Evolutionary conservation across 257 asterid species (phyloP), one percentile per base, ranked within the genome.

Genomic region (Apocynum venetum): DNA sequence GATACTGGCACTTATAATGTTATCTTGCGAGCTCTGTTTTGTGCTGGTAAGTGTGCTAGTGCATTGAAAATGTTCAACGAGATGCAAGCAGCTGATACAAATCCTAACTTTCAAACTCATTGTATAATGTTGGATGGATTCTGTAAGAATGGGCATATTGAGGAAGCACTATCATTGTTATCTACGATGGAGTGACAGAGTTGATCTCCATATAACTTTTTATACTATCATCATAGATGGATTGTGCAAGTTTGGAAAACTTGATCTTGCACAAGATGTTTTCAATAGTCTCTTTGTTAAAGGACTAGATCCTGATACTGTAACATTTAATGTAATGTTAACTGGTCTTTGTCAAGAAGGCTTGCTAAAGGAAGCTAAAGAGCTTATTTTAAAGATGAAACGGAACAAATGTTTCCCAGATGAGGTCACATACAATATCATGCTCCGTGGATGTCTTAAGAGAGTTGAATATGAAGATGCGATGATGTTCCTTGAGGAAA

Each of bases 291-390:
- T 81, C 44, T 43, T 25, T 81, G 49, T 40, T 0, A 55, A 64
- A 20, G 78, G 81, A 17, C 55, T 19, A 6, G 47, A 44, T 3
- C 47, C 47, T 2, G 47, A 44, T 44, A 44, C 6, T 44, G 47
- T 6, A 44, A 6, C 6, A 44, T 44, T 44, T 44, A 44, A 44
- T 44, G 47, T 6, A 3, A 44, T 44, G 47, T 44, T 44, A 44
- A 6, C 47, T 44, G 47, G 47, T 43, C 73, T 79, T 7, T 72
- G 78, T 65, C 78, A 44, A 44, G 52, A 74, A 53, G 83, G 83
- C 3, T 38, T 80, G 65, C 20, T 80, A 7, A 57, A 73, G 61
- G 82, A 79, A 38, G 78, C 70, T 12, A 66, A 53, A n/a, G 43
- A 31, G 20, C 20, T 73, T 2, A 7, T 73, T 15, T 53, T 17